A percentile compares a stretch with the other conserved stretches of the same genome.
Conservation (phyloP, 768 basidiomycete genomes). For the Boletus sensibilis region DNA sequence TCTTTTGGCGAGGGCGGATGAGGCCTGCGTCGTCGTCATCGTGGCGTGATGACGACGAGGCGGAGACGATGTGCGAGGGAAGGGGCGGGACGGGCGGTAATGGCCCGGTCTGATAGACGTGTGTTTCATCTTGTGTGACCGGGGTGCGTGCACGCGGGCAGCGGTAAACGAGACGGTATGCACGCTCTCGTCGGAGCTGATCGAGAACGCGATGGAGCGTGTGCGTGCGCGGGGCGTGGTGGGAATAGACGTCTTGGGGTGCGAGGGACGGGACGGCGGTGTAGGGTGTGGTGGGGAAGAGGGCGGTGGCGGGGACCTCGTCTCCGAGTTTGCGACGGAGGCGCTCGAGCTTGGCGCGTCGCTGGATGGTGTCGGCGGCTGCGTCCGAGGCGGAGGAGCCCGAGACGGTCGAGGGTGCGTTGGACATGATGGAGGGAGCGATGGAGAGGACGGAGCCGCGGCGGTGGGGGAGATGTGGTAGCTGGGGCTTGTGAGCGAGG, state of each 20-base stretch:
- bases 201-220: constrained; percentile 18
- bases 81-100: constrained; percentile 28
- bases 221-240: neutral
- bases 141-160: constrained; percentile 18
- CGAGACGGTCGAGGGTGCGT: constrained; percentile 12
- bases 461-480: neutral
- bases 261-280: constrained; percentile 19
- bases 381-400: constrained; percentile 26
- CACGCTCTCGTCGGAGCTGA: constrained; percentile 29
- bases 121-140: constrained; percentile 9
- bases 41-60: neutral
- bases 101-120: constrained; percentile 19
- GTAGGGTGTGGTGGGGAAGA: constrained; percentile 44
- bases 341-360: constrained; percentile 62
- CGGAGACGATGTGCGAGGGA: constrained; percentile 12
- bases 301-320: constrained; percentile 57
- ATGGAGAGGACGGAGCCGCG: constrained; percentile 24
- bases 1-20: constrained; percentile 20
- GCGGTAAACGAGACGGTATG: constrained; percentile 24
- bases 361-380: constrained; percentile 39
- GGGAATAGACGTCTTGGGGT: neutral
- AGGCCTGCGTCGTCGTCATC: constrained; percentile 18
- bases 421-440: constrained; percentile 20
- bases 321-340: constrained; percentile 62
- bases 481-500: neutral